Percentiles rank a stretch among this genome's conserved stretches.
phyloP scores from a whole-genome alignment of 768 basidiomycete genomes.

The Mycena haematopus region DNA sequence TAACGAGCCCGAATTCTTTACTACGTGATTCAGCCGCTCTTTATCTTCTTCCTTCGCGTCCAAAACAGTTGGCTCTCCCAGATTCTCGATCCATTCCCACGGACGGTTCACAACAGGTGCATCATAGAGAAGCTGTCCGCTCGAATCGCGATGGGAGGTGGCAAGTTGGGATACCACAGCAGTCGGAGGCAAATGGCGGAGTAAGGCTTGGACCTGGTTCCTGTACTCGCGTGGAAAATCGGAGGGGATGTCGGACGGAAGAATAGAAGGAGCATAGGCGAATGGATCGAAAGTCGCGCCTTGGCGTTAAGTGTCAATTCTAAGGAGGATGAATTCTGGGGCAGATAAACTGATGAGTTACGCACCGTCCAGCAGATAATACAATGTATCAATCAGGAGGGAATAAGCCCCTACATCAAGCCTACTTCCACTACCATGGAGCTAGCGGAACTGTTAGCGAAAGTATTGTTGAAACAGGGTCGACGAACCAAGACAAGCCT shows the following conservation, averaged over 20 bases:
- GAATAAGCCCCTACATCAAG: slow-evolving; percentile 66
- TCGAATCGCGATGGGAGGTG: slow-evolving; percentile 60
- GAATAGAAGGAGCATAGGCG: slow-evolving; percentile 62
- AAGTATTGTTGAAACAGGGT: slow-evolving; percentile 15
- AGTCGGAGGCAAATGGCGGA: slow-evolving; percentile 60
- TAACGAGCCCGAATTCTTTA: slow-evolving; percentile 74
- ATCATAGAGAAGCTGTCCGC: slow-evolving; percentile 56
- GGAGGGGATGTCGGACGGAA: slow-evolving; percentile 57
- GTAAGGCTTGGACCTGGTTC: slow-evolving; percentile 61
- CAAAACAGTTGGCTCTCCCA: slow-evolving; percentile 60
- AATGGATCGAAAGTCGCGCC: slow-evolving; percentile 64
- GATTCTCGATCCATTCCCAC: slow-evolving; percentile 87
- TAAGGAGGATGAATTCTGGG: slow-evolving; percentile 33
- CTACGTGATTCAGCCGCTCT: slow-evolving; percentile 44
- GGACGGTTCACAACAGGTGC: slow-evolving; percentile 72
- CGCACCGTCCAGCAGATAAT: slow-evolving; percentile 77
- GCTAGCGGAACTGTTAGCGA: slow-evolving; percentile 42
- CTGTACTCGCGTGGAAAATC: slow-evolving; percentile 64
- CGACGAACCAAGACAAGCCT: slow-evolving; percentile 58
- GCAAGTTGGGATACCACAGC: slow-evolving; percentile 62
- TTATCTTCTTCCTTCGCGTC: slow-evolving; percentile 52
- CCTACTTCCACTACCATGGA: slow-evolving; percentile 58
- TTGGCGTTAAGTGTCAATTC: slow-evolving; percentile 70
- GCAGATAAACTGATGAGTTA: slow-evolving; percentile 1
- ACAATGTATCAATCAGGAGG: slow-evolving; percentile 74